Conservation (phyloP, 2,329 filamentous ascomycete species). For the Neofusicoccum laricinum region DNA sequence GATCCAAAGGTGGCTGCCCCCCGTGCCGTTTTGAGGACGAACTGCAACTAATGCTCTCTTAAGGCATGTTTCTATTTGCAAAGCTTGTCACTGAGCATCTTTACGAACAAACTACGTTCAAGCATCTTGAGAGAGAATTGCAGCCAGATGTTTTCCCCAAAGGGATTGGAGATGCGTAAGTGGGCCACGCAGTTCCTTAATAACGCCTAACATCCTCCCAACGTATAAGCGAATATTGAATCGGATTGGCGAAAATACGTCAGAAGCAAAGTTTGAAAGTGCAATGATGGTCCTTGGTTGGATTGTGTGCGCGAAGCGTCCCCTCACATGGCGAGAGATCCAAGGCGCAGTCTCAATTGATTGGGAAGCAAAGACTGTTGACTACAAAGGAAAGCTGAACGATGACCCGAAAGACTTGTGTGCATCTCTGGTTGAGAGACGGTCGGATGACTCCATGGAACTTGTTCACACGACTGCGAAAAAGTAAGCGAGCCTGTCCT, state of each 20-base stretch:
- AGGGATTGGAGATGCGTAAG: constrained; percentile 19
- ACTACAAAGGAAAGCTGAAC: constrained; percentile 27
- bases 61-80: constrained; percentile 28
- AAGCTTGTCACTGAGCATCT: constrained; percentile 26
- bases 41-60: background rate
- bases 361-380: constrained; percentile 25
- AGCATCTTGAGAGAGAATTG: constrained; percentile 21
- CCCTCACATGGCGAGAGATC: constrained; percentile 43
- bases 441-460: constrained; percentile 31
- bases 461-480: constrained; percentile 41
- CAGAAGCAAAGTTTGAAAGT: constrained; percentile 22
- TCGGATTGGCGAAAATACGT: constrained; percentile 19
- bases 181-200: background rate
- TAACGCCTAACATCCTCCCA: constrained; percentile 18
- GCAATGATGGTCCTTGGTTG: constrained; percentile 38
- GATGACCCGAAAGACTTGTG: constrained; percentile 31
- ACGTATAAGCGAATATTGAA: constrained; percentile 25
- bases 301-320: constrained; percentile 40
- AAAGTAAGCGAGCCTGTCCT: constrained; percentile 24
- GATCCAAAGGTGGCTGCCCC: background rate
- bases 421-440: constrained; percentile 38
- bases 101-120: constrained; percentile 21
- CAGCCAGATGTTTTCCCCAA: constrained; percentile 16
- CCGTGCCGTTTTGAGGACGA: background rate
- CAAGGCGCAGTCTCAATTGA: constrained; percentile 37